Evolutionary conservation across 2,329 filamentous ascomycete genomes (phyloP), one percentile per base, ranked within the genome.

Genomic region (Monilinia polystroma): DNA sequence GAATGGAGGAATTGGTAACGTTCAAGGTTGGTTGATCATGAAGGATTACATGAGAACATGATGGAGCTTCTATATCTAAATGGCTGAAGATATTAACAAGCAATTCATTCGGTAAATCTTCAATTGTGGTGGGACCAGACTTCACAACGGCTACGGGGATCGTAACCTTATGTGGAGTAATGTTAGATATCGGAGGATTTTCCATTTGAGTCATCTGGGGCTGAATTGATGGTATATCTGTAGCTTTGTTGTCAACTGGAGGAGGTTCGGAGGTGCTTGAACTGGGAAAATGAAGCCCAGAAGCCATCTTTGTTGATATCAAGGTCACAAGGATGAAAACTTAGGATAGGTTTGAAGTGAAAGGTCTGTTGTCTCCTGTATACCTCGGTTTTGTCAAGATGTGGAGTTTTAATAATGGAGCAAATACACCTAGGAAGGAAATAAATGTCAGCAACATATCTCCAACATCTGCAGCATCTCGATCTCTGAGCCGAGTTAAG

Each of bases 71-170:
- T 0, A 72, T 72, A 70, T 84, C 81, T 57, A 90, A 79, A 72
- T 81, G 82, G n/a, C 76, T 77, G 71, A 90, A 80, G 70, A 90
- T 83, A 3, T 84, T 79, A 63, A 82, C 75, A 29, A 89, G 77
- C 56, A 90, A 77, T 77, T 91, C 88, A 69, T 84, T 85, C 2
- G 87, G 88, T 26, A 90, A 80, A 55, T 56, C 59, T 56, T 71
- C 60, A 51, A 76, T 72, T 12, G 71, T 67, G 11, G 62, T 62
- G 35, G 65, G 43, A 43, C 59, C 38, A 4, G 52, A 18, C 23
- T 56, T 54, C 29, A 26, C 23, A 26, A 35, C 26, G 20, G 29
- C 26, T 45, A 41, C 26, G 26, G 63, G 41, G 26, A n/a, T 47
- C 12, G 51, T 26, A 35, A 35, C 32, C 32, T 35, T 35, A 51